Evolutionary conservation across 2,329 filamentous ascomycete species (phyloP).

Genomic region (Pochonia chlamydosporia): DNA sequence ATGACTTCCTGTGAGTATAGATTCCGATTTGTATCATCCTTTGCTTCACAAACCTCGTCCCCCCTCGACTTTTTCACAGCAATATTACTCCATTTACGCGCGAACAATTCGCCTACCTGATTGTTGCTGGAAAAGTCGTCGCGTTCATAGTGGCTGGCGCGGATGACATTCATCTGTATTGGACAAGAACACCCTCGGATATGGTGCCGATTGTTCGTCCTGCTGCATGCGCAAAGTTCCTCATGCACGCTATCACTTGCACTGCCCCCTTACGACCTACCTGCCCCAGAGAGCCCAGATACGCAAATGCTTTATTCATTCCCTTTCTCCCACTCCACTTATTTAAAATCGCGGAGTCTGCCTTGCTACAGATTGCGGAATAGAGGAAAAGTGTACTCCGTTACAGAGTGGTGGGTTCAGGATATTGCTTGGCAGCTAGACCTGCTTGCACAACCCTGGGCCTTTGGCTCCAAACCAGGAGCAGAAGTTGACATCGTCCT

Average conservation of each 20-base stretch:
- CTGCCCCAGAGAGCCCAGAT: no score
- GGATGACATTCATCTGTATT: background rate
- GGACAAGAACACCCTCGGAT: background rate
- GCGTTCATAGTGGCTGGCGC: background rate
- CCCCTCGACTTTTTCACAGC: no score
- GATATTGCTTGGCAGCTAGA: background rate
- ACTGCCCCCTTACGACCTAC: no score
- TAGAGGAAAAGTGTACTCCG: no score
- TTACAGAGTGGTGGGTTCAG: background rate
- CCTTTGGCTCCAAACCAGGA: no score
- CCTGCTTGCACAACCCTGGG: no score
- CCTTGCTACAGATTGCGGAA: background rate
- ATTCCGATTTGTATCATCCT: no score
- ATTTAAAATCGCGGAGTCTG: background rate
- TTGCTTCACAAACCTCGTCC: no score
- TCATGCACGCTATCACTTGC: background rate
- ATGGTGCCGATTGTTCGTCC: background rate
- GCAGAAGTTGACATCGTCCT: background rate
- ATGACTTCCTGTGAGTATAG: constrained; percentile 7
- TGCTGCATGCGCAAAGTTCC: background rate
- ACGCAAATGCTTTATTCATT: no score
- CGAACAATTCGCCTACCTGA: no score
- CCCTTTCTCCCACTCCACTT: no score
- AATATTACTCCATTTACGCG: no score
- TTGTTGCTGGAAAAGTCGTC: background rate